These are phyloP conservation scores for Dryas integrifolia DNA, from an alignment of 331 rosid genomes.

Conservation along the genomic window DNA sequence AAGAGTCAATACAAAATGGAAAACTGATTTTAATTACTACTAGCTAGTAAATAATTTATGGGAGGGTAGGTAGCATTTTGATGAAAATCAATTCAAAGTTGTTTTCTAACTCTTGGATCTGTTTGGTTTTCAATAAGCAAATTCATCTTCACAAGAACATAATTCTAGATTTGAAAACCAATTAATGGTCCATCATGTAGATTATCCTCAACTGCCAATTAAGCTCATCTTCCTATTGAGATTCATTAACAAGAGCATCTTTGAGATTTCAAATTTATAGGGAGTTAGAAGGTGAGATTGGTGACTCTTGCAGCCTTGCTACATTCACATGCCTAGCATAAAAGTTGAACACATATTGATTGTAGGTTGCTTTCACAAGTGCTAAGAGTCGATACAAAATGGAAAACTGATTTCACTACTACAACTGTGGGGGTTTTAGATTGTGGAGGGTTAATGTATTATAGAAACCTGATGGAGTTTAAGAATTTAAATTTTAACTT, in stretches of 20 bases:
- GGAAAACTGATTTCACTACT: neutral
- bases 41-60: neutral
- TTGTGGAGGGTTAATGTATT: too few relatives aligned
- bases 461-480: too few relatives aligned
- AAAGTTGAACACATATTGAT: constrained; percentile 31
- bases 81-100: neutral
- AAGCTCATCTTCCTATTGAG: too few relatives aligned
- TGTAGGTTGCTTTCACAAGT: constrained; percentile 30
- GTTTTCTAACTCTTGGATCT: neutral
- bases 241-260: too few relatives aligned
- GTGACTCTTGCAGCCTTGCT: constrained; percentile 35
- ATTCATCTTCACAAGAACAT: neutral
- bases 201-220: too few relatives aligned
- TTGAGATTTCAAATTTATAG: neutral
- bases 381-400: constrained; percentile 28
- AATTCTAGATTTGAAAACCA: too few relatives aligned
- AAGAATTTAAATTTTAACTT: too few relatives aligned
- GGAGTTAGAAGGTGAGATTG: constrained; percentile 13
- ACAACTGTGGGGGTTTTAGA: too few relatives aligned
- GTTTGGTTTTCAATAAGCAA: neutral
- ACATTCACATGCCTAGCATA: constrained; percentile 56
- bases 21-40: neutral
- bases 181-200: too few relatives aligned
- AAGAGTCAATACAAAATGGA: constrained; percentile 31
- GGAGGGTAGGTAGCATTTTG: neutral